Evolutionary conservation across 192 early-diverging fungal genomes (phyloP), one percentile per base, ranked within the genome.

Genomic region (Coemansia sp.): DNA sequence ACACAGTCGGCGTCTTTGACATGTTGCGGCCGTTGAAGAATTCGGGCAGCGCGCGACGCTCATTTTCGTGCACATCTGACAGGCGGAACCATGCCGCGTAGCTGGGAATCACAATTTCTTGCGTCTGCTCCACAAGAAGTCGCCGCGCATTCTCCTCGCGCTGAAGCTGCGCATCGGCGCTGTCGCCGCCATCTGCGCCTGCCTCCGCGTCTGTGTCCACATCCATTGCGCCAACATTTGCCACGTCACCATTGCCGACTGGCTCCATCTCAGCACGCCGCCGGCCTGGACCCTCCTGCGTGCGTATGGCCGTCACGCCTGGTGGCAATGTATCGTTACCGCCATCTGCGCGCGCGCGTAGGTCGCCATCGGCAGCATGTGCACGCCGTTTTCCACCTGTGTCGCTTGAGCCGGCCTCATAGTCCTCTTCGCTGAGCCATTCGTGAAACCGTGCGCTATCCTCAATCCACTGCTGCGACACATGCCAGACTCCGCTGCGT

Each of bases 21-120:
- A 87, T 87, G 84, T 97, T 97, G 68, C 89, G 90, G 57, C 85
- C 85, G 67, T 91, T 95, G 79, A 98, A 98, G 71, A 99, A 99
- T 81, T 99, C 97, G 41, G 95, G 96, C 35, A 98, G 79, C 5
- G 91, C 90, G 22, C 86, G 88, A 35, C 86, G 82, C 75, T 99
- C 97, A 59, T 94, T 91, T 48, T 92, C 89, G 67, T 98, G 87
- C 52, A 98, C 89, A 2, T 69, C 69, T 14, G 78, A 63, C 62
- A 96, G 83, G 57, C 88, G 83, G 69, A 97, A 99, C 97, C 97
- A 99, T 0, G 93, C 89, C 8, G 94, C 82, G 70, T 98, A 98
- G n/a, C 87, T 85, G 32, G 97, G 97, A 24, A 92, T 82, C 5
- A 87, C 84, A 22, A 91, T 84, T 59, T 88, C 86, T 43, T 91